phyloP scores from a whole-genome alignment of 1,139 yeast genomes.

The Yamadazyma sp. region DNA sequence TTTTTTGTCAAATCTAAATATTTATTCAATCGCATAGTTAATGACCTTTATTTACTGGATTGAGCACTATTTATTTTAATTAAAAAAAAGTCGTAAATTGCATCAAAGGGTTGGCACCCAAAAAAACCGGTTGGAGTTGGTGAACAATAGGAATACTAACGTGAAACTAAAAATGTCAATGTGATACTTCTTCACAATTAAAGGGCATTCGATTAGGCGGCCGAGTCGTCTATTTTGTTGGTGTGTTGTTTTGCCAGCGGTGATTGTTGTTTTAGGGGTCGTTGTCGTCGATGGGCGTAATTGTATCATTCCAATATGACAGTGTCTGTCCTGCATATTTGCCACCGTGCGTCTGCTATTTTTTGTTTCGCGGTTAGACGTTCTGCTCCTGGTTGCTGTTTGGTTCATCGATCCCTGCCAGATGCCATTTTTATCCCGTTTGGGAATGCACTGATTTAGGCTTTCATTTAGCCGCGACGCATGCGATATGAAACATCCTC shows the following conservation, averaged over 20 bases:
- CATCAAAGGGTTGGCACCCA: slow-evolving; percentile 5
- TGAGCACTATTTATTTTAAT: not conserved
- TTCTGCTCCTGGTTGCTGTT: not conserved
- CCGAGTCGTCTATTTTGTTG: too few species aligned
- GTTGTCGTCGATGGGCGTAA: too few species aligned
- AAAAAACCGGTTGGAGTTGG: not conserved
- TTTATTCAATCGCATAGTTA: slow-evolving; percentile 2
- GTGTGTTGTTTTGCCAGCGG: too few species aligned
- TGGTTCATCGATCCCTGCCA: not conserved
- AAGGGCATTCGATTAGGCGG: not conserved
- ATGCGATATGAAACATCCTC: not conserved
- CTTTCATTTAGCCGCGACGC: not conserved
- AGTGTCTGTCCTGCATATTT: too few species aligned
- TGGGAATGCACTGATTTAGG: not conserved
- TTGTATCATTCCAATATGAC: too few species aligned
- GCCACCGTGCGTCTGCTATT: not conserved
- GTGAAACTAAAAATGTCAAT: slow-evolving; percentile 4
- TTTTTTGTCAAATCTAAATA: not conserved
- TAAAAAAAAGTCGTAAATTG: slow-evolving; percentile 2
- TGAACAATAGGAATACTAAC: slow-evolving; percentile 2
- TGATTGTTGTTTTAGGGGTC: too few species aligned
- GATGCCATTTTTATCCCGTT: not conserved
- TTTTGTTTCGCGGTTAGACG: not conserved
- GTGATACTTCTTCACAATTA: slow-evolving; percentile 2
- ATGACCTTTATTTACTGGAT: slow-evolving; percentile 3